Evolutionary conservation across 257 asterid genomes (phyloP).

Genomic region (Capsicum rhomboideum): DNA sequence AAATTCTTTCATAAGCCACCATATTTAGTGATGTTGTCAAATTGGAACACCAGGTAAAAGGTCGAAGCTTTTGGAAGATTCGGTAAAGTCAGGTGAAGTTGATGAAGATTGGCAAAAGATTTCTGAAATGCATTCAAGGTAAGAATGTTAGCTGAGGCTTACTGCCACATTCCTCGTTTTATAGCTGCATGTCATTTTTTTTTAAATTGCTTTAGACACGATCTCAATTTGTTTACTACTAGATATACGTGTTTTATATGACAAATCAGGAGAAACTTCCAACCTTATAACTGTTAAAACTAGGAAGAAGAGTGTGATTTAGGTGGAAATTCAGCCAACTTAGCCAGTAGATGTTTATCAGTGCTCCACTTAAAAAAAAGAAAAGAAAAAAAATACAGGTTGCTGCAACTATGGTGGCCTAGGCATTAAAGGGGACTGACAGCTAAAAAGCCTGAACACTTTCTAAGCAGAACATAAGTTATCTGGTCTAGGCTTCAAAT

Average conservation of each 20-base stretch:
- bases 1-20: neutral
- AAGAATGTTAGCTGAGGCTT: neutral
- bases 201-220: neutral
- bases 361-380: neutral
- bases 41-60: constrained; percentile 1
- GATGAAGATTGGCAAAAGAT: neutral
- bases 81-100: constrained; percentile 16
- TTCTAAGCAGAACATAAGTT: neutral
- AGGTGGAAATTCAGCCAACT: neutral
- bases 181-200: neutral
- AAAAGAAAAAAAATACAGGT: neutral
- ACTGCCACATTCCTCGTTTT: neutral
- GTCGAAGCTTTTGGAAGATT: constrained; percentile 29
- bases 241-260: neutral
- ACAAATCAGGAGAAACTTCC: neutral
- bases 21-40: neutral
- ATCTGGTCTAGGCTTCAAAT: neutral
- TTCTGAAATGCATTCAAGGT: neutral
- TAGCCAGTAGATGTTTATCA: neutral
- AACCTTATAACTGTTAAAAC: neutral
- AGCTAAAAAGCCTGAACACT: neutral
- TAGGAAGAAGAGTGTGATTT: neutral
- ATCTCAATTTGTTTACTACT: neutral
- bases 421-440: neutral
- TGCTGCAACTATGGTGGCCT: neutral